Base-by-base conservation (phyloP, 805 yeast species). In the Isabelozyma pseudorhagii region DNA sequence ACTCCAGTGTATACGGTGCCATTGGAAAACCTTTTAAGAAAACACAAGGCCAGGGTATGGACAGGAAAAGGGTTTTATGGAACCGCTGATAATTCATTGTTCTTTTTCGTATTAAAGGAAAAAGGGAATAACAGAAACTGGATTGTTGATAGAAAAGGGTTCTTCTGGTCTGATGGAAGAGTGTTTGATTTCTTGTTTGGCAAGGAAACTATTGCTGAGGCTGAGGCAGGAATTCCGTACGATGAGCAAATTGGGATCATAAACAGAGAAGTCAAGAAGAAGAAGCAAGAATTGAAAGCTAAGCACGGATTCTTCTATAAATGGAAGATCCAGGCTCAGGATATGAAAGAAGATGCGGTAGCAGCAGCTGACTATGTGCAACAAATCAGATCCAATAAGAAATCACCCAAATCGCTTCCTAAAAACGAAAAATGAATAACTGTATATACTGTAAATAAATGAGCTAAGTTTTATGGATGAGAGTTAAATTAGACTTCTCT, bases 91-190 rank as follows among this genome's bases (percentile, higher is more conserved):
- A 80, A 83, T 44, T 74, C 87, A 2, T 78, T 87, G 46, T 89
- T 89, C 64, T 84, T 86, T 75, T 85, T 88, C 61, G 79, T 86
- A 44, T 66, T 89, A 55, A 83, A 81, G 63, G 93, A 88, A 58
- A 66, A 71, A 18, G 78, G 79, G 17, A 49, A 52, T 11, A 56
- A 54, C n/a, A 72, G 80, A 39, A 89, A 88, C 21, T 89, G 92
- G 89, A 69, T 86, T 14, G 86, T 88, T 15, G 96, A 89, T 62
- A 75, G 96, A 55, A 84, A 83, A 58, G 96, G 96, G 10, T 89
- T 90, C 75, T 89, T 87, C 70, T 89, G 96, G 96, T 92, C 94
- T 34, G 96, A 89, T 65, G 96, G 96, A 13, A 75, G 96, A 51
- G 86, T 89, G 1, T 86, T 85, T 67, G 96, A 89, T 64, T 79